A percentile compares a stretch with the other conserved stretches of the same genome.
phyloP scores from a whole-genome alignment of 208 protist genomes.

The Trypanosoma brucei region DNA sequence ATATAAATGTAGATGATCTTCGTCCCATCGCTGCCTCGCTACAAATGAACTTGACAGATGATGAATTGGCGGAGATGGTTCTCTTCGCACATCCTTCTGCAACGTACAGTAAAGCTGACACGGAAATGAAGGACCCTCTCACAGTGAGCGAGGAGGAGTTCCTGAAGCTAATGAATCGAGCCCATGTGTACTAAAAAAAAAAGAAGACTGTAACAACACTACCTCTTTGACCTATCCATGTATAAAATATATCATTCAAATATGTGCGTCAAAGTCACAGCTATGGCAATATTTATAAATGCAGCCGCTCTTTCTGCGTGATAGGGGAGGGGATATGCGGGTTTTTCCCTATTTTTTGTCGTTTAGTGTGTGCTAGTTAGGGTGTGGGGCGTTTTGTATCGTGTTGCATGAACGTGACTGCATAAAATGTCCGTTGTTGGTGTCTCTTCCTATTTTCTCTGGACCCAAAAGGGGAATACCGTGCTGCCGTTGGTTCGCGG shows the following conservation, averaged over 20 bases:
- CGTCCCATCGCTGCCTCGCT: slow-evolving; percentile 88
- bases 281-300: too few species aligned
- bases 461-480: slow-evolving; percentile 84
- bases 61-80: slow-evolving; percentile 96
- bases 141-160: slow-evolving; percentile 93
- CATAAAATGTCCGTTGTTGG: slow-evolving; percentile 59
- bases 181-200: slow-evolving; percentile 72
- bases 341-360: too few species aligned
- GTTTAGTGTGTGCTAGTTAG: too few species aligned
- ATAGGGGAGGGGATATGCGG: too few species aligned
- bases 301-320: too few species aligned
- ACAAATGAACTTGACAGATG: slow-evolving; percentile 93
- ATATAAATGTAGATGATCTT: slow-evolving; percentile 94
- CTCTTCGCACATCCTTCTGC: slow-evolving; percentile 85
- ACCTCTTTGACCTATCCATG: too few species aligned
- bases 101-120: slow-evolving; percentile 42
- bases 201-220: too few species aligned
- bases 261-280: too few species aligned
- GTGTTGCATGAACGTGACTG: slow-evolving; percentile 10
- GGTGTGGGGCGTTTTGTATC: too few species aligned
- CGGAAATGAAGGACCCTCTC: slow-evolving; percentile 56
- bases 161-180: slow-evolving; percentile 95
- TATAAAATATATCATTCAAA: too few species aligned
- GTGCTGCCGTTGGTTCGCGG: slow-evolving; percentile 78
- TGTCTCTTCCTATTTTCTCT: slow-evolving; percentile 86